phyloP scores from a whole-genome alignment of 164 flowering plant species.

The Kingdonia uniflora region DNA sequence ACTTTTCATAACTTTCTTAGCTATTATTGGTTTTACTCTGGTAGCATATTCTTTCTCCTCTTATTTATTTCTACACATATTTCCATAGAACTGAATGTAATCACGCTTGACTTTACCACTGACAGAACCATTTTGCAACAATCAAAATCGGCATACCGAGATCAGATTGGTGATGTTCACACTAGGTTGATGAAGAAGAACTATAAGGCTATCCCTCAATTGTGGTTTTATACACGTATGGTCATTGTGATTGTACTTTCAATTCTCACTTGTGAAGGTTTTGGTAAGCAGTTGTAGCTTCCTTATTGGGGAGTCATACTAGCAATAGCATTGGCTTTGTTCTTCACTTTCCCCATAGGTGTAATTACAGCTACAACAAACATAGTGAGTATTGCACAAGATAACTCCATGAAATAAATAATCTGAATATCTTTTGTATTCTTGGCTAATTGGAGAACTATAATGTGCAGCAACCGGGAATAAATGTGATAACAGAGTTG shows the following conservation, averaged over 20 bases:
- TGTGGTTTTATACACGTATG: conserved; percentile 13
- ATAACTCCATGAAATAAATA: too few species aligned
- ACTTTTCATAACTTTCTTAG: background rate
- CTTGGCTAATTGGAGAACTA: background rate
- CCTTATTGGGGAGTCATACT: conserved; percentile 14
- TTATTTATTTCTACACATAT: background rate
- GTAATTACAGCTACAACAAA: conserved; percentile 9
- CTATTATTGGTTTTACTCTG: background rate
- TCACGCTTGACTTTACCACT: background rate
- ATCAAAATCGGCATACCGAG: background rate
- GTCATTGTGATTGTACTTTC: background rate
- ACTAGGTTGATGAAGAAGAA: conserved; percentile 14
- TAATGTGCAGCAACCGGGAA: conserved; percentile 36
- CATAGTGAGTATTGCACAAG: conserved; percentile 4
- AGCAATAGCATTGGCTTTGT: conserved; percentile 1
- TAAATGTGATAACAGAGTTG: conserved; percentile 52
- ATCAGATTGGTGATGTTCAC: conserved; percentile 15
- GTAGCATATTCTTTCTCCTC: background rate
- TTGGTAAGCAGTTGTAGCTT: conserved; percentile 9
- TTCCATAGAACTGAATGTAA: background rate
- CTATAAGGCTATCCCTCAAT: conserved; percentile 9
- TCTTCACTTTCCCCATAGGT: conserved; percentile 9
- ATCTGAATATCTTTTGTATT: background rate
- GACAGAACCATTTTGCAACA: conserved; percentile 6
- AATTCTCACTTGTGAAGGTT: conserved; percentile 4